Evolutionary conservation across 164 flowering plant species (phyloP), one percentile per base, ranked within the genome.

Genomic region (Annona cherimola): DNA sequence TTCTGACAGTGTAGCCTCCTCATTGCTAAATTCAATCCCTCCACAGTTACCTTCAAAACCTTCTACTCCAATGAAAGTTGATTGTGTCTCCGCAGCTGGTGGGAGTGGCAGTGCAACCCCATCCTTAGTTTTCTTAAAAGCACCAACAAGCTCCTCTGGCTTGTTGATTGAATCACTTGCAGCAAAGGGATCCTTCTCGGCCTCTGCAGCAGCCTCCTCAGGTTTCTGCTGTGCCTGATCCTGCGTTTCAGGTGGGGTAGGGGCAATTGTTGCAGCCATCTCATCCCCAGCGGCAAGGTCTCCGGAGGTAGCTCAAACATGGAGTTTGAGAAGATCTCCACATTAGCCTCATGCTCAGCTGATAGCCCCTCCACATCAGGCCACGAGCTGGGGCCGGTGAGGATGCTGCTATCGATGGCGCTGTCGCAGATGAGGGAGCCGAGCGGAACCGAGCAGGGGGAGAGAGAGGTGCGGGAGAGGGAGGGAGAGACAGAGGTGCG

Each of bases 21-120:
- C 97, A 16, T 82, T 86, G 45, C 88, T 73, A 67, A 90, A 95
- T 79, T 90, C 98, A 63, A 95, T 83, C n/a, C 99, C 99, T 76
- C 99, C 99, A 78, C 93, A 95, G 5, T 93, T 81, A 57, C 99
- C 99, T 83, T 95, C 99, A 77, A 95, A 95, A 0, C 99, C 99
- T 71, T 93, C 99, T 2, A 90, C 97, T 39, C 83, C 89, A 46
- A 95, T 93, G 57, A 80, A 85, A 0, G 96, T 95, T 0, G 97
- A 84, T 63, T 91, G 89, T 0, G 97, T 86, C 0, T 98, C 99
- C 67, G 85, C 97, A 2, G 98, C 91, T 2, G 98, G 99, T 1
- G 98, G 99, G 76, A 95, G 81, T 12, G 60, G 42, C 35, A 77
- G 69, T 1, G 83, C 76, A 50, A 16, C 14, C 0, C 78, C 61